These are phyloP conservation scores for Backusella circina DNA, from an alignment of 192 early-diverging fungal species.

Conservation along the genomic window DNA sequence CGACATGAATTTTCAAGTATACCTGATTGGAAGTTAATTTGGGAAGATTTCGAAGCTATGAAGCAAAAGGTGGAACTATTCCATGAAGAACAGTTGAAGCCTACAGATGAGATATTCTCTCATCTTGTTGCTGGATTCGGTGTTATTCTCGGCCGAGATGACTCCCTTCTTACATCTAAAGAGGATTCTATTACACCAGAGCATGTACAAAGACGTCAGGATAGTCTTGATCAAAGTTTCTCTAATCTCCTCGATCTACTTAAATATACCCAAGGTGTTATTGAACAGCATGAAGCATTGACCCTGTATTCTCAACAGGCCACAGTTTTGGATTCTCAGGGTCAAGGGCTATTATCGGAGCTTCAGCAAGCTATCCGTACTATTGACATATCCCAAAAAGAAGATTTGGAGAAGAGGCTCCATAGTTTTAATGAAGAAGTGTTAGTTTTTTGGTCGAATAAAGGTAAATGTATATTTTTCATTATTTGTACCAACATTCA, in stretches of 20 bases:
- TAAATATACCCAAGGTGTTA: constrained; percentile 10
- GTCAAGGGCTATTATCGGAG: not conserved
- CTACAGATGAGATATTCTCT: constrained; percentile 10
- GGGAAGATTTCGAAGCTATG: constrained; percentile 11
- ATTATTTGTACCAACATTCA: not conserved
- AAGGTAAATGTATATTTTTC: not conserved
- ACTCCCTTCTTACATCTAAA: not conserved
- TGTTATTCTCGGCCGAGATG: constrained; percentile 1
- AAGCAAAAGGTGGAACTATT: constrained; percentile 19
- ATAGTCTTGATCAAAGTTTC: not conserved
- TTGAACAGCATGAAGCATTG: constrained; percentile 16
- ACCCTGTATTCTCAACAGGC: not conserved
- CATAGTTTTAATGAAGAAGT: constrained; percentile 1
- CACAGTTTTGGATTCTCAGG: not conserved
- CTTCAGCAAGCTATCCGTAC: constrained; percentile 1
- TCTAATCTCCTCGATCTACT: not conserved
- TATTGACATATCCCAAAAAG: not conserved
- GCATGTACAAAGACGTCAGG: constrained; percentile 23
- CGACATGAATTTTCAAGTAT: not conserved
- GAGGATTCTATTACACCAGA: constrained; percentile 10
- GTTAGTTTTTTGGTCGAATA: constrained; percentile 10
- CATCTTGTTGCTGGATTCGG: constrained; percentile 20
- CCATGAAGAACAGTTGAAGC: constrained; percentile 18
- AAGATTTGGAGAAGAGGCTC: not conserved
- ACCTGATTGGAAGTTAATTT: not conserved